Evolutionary conservation across 129 eudicot genomes (phyloP).

Genomic region (Calendula officinalis): DNA sequence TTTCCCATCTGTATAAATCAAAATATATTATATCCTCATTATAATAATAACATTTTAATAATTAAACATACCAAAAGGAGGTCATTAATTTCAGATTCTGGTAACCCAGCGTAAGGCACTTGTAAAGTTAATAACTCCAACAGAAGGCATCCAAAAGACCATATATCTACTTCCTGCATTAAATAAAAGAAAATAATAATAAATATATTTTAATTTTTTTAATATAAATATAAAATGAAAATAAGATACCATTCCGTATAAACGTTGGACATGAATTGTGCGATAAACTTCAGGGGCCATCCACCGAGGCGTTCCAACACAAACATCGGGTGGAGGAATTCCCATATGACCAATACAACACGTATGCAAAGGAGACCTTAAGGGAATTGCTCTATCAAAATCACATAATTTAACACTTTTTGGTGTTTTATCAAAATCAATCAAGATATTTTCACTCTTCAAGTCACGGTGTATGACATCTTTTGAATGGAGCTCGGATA

Average conservation of each 20-base stretch:
- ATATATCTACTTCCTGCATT: constrained; percentile 82
- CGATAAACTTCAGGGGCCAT: constrained; percentile 96
- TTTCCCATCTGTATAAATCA: constrained; percentile 59
- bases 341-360: constrained; percentile 89
- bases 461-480: constrained; percentile 93
- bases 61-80: constrained; percentile 51
- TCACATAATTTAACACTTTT: constrained; percentile 71
- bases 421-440: constrained; percentile 71
- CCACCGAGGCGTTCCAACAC: constrained; percentile 99
- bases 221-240: neutral
- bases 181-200: constrained; percentile 1
- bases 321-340: constrained; percentile 78
- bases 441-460: constrained; percentile 79
- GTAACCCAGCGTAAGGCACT: constrained; percentile 66
- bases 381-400: constrained; percentile 92
- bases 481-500: constrained; percentile 74
- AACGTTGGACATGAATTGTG: constrained; percentile 52
- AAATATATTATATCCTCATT: neutral
- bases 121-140: constrained; percentile 77
- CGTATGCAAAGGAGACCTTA: constrained; percentile 66
- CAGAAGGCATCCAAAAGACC: constrained; percentile 93
- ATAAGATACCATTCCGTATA: constrained; percentile 75
- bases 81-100: constrained; percentile 62
- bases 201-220: neutral
- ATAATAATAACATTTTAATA: no score